phyloP scores from a whole-genome alignment of 345 rosid species.

The Pseudoturritis turrita region DNA sequence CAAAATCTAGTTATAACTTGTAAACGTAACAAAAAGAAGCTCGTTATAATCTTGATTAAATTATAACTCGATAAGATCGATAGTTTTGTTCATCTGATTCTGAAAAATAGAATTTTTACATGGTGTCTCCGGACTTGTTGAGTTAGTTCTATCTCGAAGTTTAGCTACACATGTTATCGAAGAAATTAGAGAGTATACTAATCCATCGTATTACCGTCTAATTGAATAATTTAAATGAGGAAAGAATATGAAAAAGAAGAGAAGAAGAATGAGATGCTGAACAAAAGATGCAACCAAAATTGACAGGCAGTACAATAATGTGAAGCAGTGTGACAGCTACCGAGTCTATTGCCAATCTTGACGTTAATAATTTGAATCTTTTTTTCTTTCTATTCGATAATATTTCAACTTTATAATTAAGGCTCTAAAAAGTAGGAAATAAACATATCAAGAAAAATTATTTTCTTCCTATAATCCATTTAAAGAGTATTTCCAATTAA shows the following conservation, averaged over 20 bases:
- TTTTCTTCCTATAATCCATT: not conserved
- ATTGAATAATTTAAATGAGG: not conserved
- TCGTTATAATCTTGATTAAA: not conserved
- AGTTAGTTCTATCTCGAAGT: not conserved
- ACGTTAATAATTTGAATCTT: not conserved
- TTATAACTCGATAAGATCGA: not conserved
- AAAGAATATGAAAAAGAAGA: not conserved
- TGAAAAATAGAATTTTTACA: not conserved
- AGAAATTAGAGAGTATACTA: not conserved
- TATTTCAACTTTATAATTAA: slow-evolving; percentile 9
- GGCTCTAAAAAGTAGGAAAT: not conserved
- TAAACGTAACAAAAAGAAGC: not conserved
- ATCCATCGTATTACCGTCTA: not conserved
- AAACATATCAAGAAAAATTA: not conserved
- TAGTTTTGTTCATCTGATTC: not conserved
- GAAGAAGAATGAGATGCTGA: slow-evolving; percentile 20
- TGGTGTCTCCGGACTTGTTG: not conserved
- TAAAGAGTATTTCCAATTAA: not conserved
- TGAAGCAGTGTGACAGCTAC: slow-evolving; percentile 12
- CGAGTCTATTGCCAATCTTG: not conserved
- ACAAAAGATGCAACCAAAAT: slow-evolving; percentile 4
- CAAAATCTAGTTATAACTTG: not conserved
- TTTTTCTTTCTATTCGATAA: not conserved
- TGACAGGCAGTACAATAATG: slow-evolving; percentile 28
- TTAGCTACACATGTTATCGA: not conserved